phyloP scores from a whole-genome alignment of 177 flowering plant species.

The Vitis hybrid region DNA sequence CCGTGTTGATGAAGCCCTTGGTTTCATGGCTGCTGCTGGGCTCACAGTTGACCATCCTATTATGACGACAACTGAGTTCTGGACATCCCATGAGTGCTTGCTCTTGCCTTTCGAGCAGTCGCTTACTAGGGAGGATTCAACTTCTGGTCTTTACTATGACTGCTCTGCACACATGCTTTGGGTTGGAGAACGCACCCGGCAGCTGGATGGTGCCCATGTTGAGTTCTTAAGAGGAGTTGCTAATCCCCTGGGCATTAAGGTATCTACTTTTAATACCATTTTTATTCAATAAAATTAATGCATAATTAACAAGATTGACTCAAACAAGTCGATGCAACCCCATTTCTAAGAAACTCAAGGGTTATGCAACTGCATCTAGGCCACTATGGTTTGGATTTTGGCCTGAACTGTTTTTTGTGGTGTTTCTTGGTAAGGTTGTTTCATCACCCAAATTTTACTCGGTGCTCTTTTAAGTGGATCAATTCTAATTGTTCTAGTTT shows the following conservation, averaged over 20 bases:
- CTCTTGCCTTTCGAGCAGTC: slow-evolving; percentile 85
- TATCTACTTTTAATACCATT: slow-evolving; percentile 11
- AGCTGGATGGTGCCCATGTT: slow-evolving; percentile 89
- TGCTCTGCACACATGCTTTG: slow-evolving; percentile 95
- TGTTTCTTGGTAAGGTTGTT: too few species aligned
- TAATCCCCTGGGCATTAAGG: slow-evolving; percentile 93
- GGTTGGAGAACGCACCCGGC: slow-evolving; percentile 92
- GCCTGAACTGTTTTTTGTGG: too few species aligned
- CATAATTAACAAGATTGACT: background rate
- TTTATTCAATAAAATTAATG: background rate
- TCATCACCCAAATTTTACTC: too few species aligned
- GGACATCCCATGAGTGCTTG: slow-evolving; percentile 95
- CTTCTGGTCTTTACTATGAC: slow-evolving; percentile 81
- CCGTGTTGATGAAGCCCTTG: slow-evolving; percentile 89
- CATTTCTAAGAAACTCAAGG: background rate
- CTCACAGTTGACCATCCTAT: slow-evolving; percentile 86
- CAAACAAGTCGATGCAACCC: background rate
- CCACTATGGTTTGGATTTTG: too few species aligned
- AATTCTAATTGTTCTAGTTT: background rate
- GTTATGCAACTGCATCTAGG: too few species aligned
- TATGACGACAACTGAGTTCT: slow-evolving; percentile 84
- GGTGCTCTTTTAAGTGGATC: too few species aligned
- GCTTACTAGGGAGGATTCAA: slow-evolving; percentile 82
- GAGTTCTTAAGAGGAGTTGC: slow-evolving; percentile 88
- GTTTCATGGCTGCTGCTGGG: slow-evolving; percentile 93